Base-by-base conservation (phyloP, 768 basidiomycete species). In the Calocybe cyanea region DNA sequence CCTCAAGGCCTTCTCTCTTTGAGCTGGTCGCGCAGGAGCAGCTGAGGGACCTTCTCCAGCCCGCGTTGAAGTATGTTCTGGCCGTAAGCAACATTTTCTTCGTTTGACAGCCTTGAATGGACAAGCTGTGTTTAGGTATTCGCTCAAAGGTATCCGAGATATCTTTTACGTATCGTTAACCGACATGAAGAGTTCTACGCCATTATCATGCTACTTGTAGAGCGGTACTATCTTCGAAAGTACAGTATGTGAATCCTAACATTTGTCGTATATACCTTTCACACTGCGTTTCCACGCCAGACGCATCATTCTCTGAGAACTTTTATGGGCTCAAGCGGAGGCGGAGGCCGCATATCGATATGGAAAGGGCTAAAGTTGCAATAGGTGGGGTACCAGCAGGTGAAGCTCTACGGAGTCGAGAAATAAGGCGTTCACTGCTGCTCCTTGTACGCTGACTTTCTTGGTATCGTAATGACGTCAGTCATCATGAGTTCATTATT, bases 181-280 rank as follows among this genome's bases (percentile, higher is more conserved):
- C 72, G 82, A 24, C 96, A 99, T 71, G 96, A 99, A 63, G 94
- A 97, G 63, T 91, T 96, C 64, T 98, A 96, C 57, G 89, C 93
- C 1, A 53, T 77, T 11, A 72, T 95, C 51, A 90, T 98, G 85
- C 68, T 94, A 43, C 75, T 92, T 46, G 85, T 98, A 14, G 96
- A 99, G 68, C 73, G 83, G 13, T 83, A 95, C 67, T 94, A 96
- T 65, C 82, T 99, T 45, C 79, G 78, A 50, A 87, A 83, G 60
- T 82, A 94, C 57, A 81, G 94, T 93, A 51, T 48, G 85, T 63
- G 20, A 14, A 34, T 10, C 10, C 24, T 15, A 14, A 14, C 31
- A 3, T 5, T 32, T 2, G 2, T 7, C 10, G 18, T 13, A 20
- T 13, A n/a, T 40, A 33, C 20, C 4, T 41, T 28, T 11, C 25